These are phyloP conservation scores for Laburnicola sp. DNA, from an alignment of 2,329 filamentous ascomycete species.

Conservation along the genomic window DNA sequence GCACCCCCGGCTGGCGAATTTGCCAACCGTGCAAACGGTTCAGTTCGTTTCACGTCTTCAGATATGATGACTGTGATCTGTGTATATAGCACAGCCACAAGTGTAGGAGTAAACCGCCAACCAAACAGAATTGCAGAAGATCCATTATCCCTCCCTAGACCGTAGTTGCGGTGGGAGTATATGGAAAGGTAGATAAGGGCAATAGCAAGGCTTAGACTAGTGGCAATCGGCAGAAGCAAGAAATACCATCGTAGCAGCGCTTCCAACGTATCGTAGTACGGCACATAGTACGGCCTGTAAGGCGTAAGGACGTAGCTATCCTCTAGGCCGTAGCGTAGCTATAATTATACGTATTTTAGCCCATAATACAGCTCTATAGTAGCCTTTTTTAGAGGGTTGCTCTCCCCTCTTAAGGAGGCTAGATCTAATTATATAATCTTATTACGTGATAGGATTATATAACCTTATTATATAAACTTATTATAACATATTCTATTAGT, in stretches of 20 bases:
- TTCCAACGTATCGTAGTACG: too few relatives aligned
- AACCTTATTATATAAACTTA: too few relatives aligned
- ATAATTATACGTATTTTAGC: too few relatives aligned
- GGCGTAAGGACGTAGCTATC: too few relatives aligned
- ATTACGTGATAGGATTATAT: too few relatives aligned
- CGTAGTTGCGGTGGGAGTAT: conserved; percentile 17
- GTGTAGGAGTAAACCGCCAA: conserved; percentile 28
- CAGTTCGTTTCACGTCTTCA: conserved; percentile 26
- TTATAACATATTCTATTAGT: too few relatives aligned
- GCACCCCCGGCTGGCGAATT: conserved; percentile 12
- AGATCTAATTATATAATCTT: too few relatives aligned
- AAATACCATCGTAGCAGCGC: conserved; percentile 17
- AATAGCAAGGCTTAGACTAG: conserved; percentile 10
- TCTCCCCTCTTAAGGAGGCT: too few relatives aligned
- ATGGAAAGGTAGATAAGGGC: conserved; percentile 24
- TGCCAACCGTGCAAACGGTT: conserved; percentile 23
- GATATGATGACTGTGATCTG: conserved; percentile 25
- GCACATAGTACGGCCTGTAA: too few relatives aligned
- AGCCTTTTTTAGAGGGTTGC: too few relatives aligned
- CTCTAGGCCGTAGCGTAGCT: too few relatives aligned
- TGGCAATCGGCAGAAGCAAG: conserved; percentile 9
- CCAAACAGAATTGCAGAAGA: conserved; percentile 29
- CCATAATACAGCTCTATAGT: too few relatives aligned
- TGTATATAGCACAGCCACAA: conserved; percentile 26
- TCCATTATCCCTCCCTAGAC: conserved; percentile 35